Evolutionary conservation across 2,329 filamentous ascomycete species (phyloP).

Genomic region (Periglandula ipomoeae): DNA sequence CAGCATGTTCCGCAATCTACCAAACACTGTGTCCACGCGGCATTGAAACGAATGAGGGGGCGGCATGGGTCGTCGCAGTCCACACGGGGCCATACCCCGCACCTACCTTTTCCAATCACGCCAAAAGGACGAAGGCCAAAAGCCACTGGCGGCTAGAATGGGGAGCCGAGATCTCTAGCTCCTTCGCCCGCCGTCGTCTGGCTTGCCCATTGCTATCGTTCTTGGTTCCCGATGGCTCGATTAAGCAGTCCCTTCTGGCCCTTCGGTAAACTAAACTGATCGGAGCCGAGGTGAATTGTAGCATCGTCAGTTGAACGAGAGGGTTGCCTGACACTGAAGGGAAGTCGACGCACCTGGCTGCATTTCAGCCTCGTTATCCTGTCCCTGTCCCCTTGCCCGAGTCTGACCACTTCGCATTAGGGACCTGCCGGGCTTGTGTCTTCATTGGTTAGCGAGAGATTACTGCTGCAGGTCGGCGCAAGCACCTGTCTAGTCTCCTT

Average conservation of each 20-base stretch:
- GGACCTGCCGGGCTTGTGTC: neutral
- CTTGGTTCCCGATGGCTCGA: neutral
- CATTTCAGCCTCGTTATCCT: neutral
- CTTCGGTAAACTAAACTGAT: neutral
- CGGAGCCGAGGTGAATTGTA: neutral
- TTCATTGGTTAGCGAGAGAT: constrained; percentile 5
- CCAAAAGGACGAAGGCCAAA: neutral
- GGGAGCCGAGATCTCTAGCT: neutral
- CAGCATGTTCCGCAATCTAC: neutral
- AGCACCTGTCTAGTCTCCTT: constrained; percentile 1
- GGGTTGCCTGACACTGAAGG: neutral
- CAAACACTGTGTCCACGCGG: neutral
- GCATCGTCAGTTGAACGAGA: too few relatives aligned
- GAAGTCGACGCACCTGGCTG: neutral
- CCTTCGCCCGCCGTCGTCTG: neutral
- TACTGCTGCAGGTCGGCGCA: constrained; percentile 4
- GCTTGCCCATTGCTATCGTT: neutral
- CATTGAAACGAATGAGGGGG: neutral
- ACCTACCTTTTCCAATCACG: neutral
- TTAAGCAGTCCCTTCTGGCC: neutral
- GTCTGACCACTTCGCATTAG: constrained; percentile 5
- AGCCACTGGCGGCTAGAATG: neutral
- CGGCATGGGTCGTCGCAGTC: neutral
- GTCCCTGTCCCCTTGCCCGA: neutral
- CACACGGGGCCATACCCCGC: neutral